These are phyloP conservation scores for Phytophthora ohioensis DNA, from an alignment of 352 stramenopile species.

Conservation along the genomic window DNA sequence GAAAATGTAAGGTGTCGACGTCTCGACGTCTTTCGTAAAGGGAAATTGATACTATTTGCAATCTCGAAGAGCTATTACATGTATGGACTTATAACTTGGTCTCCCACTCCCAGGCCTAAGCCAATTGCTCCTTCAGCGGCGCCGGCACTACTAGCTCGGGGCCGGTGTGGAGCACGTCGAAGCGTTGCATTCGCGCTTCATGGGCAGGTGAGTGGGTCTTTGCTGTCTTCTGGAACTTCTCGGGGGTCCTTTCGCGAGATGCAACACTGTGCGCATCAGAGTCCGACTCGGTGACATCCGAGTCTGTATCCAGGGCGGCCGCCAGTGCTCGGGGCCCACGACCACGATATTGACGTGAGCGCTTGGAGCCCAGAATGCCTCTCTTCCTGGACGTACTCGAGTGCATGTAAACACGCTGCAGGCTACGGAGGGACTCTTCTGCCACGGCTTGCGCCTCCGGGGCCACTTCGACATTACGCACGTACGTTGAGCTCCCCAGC, in stretches of 20 bases:
- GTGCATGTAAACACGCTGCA: conserved; percentile 52
- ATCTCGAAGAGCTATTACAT: conserved; percentile 4
- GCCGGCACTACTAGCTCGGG: conserved; percentile 30
- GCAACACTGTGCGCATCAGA: conserved; percentile 18
- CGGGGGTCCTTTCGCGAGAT: conserved; percentile 15
- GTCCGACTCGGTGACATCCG: conserved; percentile 28
- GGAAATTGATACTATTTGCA: conserved; percentile 1
- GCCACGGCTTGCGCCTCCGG: conserved; percentile 41
- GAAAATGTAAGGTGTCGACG: not conserved
- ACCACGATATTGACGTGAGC: conserved; percentile 26
- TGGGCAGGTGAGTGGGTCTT: conserved; percentile 25
- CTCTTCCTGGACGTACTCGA: conserved; percentile 22
- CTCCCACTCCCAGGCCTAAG: conserved; percentile 17
- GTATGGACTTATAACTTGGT: conserved; percentile 26
- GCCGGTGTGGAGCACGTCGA: conserved; percentile 14
- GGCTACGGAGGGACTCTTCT: conserved; percentile 47
- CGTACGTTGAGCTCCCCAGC: conserved; percentile 70
- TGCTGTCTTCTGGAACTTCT: conserved; percentile 34
- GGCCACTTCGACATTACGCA: conserved; percentile 47
- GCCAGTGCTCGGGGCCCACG: conserved; percentile 6
- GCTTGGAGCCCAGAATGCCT: conserved; percentile 22
- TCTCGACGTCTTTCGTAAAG: not conserved
- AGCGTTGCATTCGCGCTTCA: conserved; percentile 31
- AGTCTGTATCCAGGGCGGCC: conserved; percentile 23
- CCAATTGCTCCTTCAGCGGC: conserved; percentile 36